Evolutionary conservation across 495 filamentous ascomycete species (phyloP).

Genomic region (Talaromyces adpressus): DNA sequence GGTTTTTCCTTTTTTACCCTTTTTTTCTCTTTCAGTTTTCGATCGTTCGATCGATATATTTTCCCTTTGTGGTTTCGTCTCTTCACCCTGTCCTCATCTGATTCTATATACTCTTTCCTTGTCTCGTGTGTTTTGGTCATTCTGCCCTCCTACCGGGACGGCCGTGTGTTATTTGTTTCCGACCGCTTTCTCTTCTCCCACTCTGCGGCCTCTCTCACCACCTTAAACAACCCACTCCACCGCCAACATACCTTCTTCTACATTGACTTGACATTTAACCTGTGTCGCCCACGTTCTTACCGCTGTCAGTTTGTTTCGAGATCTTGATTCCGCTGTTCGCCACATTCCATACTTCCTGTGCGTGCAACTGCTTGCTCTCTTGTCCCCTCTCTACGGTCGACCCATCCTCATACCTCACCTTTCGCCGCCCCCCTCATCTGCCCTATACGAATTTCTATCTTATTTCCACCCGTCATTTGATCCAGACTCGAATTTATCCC

Average conservation of each 20-base stretch:
- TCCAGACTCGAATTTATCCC: not conserved
- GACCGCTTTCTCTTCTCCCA: constrained; percentile 1
- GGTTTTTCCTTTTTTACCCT: not conserved
- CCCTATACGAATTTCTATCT: not conserved
- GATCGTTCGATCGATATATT: not conserved
- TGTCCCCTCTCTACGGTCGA: not conserved
- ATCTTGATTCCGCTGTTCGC: not conserved
- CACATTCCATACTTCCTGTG: not conserved
- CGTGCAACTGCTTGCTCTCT: not conserved
- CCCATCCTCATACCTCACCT: not conserved
- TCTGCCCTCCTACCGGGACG: not conserved
- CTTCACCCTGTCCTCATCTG: not conserved
- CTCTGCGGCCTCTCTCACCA: not conserved
- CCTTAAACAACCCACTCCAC: not conserved
- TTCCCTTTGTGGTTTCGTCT: not conserved
- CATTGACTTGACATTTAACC: not conserved
- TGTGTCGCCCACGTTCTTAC: not conserved
- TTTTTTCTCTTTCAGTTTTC: not conserved
- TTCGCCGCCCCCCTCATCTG: not conserved
- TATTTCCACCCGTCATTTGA: not conserved
- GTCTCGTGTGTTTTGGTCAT: not conserved
- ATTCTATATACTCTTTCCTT: not conserved
- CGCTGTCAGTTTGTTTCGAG: not conserved
- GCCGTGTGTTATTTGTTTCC: constrained; percentile 5
- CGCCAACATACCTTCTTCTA: not conserved